A percentile compares a stretch with the other conserved stretches of the same genome.
These are phyloP conservation scores for Botrytis pseudocinerea DNA, from an alignment of 2,329 filamentous ascomycete species.

Conservation along the genomic window DNA sequence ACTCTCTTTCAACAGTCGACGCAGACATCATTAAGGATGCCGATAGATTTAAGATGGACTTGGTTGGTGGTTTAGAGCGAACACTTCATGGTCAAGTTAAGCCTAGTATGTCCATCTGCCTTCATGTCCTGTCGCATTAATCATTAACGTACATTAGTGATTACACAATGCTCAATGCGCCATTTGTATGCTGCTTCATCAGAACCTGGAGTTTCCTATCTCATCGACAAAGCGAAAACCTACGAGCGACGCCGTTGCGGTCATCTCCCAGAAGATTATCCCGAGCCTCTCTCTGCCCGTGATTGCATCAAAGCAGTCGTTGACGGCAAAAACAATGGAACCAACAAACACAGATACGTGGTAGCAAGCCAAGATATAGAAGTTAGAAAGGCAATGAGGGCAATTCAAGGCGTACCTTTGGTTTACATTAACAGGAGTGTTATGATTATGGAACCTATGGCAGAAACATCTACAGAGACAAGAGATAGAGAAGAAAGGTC, in stretches of 20 bases:
- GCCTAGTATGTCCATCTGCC: conserved; percentile 57
- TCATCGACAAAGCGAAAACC: conserved; percentile 73
- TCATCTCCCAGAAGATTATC: conserved; percentile 71
- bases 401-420: conserved; percentile 70
- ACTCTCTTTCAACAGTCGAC: conserved; percentile 59
- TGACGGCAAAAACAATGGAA: conserved; percentile 69
- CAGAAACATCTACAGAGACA: conserved; percentile 61
- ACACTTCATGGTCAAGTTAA: conserved; percentile 88
- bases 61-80: conserved; percentile 72
- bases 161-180: conserved; percentile 78
- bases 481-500: conserved; percentile 68
- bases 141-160: conserved; percentile 52
- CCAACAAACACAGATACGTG: conserved; percentile 78
- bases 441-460: conserved; percentile 79
- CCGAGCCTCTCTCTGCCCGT: conserved; percentile 65
- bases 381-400: conserved; percentile 62
- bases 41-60: conserved; percentile 83
- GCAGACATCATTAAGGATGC: conserved; percentile 82
- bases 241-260: conserved; percentile 76
- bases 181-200: conserved; percentile 68
- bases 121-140: neutral
- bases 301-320: conserved; percentile 76
- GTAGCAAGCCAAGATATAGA: conserved; percentile 72
- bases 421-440: conserved; percentile 79
- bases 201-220: conserved; percentile 50